Percentiles rank a stretch among this genome's conserved stretches.
Conservation (phyloP, 1,284 basidiomycete species). For the Ganoderma sp. region DNA sequence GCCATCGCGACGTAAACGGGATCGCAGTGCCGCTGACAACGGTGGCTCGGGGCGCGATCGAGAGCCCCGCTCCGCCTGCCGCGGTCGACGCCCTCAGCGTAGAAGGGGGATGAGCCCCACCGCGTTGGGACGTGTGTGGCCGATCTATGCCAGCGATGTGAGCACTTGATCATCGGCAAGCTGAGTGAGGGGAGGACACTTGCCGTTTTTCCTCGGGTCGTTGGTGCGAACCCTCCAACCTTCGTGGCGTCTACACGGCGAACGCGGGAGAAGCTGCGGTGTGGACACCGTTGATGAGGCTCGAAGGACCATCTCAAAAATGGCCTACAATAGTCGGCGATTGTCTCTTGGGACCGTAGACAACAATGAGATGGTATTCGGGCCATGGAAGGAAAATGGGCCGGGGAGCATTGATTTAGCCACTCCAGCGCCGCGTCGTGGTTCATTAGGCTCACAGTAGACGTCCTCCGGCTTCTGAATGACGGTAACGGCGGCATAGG, state of each 20-base stretch:
- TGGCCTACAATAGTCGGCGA: not conserved
- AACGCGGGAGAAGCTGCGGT: not conserved
- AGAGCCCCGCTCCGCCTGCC: not conserved
- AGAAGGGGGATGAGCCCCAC: not conserved
- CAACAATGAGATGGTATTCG: not conserved
- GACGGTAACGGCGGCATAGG: not conserved
- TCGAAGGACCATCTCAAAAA: not conserved
- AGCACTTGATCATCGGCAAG: slow-evolving; percentile 1
- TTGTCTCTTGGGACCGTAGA: too few species aligned
- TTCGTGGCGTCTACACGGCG: not conserved
- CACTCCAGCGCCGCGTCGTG: not conserved
- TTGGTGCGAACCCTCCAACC: not conserved
- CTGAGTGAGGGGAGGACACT: not conserved
- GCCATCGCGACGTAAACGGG: not conserved
- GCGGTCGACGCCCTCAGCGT: not conserved
- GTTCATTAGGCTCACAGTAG: not conserved
- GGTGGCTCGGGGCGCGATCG: not conserved
- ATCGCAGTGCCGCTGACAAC: not conserved
- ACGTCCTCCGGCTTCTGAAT: not conserved
- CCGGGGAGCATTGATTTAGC: not conserved
- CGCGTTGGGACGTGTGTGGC: slow-evolving; percentile 1
- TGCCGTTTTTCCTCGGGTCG: not conserved
- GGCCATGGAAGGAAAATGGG: not conserved
- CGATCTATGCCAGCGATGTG: not conserved
- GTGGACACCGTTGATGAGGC: not conserved